These are phyloP conservation scores for Phialocephala subalpina DNA, from an alignment of 2,329 filamentous ascomycete species.

Conservation along the genomic window DNA sequence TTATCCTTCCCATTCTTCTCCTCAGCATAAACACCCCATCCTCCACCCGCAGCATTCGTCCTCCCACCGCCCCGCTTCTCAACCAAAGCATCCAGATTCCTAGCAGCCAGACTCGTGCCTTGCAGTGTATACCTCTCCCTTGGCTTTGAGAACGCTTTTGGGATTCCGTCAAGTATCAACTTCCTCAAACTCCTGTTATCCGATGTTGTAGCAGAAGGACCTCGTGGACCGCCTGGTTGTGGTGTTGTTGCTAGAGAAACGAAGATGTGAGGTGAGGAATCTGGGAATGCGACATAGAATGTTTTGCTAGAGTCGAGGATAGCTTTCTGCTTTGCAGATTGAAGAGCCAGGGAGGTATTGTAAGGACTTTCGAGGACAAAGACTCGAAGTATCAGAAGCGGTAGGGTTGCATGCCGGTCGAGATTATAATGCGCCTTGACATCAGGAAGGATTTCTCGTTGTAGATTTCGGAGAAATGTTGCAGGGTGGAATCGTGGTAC, in stretches of 20 bases:
- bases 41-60: constrained; percentile 76
- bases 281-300: constrained; percentile 83
- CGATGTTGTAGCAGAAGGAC: constrained; percentile 38
- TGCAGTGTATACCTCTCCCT: constrained; percentile 75
- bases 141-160: constrained; percentile 81
- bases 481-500: constrained; percentile 81
- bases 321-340: constrained; percentile 31
- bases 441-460: constrained; percentile 76
- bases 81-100: constrained; percentile 75
- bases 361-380: constrained; percentile 85
- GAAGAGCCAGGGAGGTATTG: constrained; percentile 63
- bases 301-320: constrained; percentile 71
- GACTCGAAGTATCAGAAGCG: constrained; percentile 78
- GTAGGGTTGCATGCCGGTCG: constrained; percentile 72
- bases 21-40: constrained; percentile 81
- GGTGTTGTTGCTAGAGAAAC: constrained; percentile 59
- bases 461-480: constrained; percentile 80
- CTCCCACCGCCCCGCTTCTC: constrained; percentile 74
- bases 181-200: constrained; percentile 72
- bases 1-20: constrained; percentile 49
- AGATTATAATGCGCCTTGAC: constrained; percentile 87
- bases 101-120: constrained; percentile 72
- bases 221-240: not conserved
- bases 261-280: constrained; percentile 80
- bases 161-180: constrained; percentile 79